These are phyloP conservation scores for Thermothelomyces thermophilus DNA, from an alignment of 2,329 filamentous ascomycete species.

Conservation along the genomic window DNA sequence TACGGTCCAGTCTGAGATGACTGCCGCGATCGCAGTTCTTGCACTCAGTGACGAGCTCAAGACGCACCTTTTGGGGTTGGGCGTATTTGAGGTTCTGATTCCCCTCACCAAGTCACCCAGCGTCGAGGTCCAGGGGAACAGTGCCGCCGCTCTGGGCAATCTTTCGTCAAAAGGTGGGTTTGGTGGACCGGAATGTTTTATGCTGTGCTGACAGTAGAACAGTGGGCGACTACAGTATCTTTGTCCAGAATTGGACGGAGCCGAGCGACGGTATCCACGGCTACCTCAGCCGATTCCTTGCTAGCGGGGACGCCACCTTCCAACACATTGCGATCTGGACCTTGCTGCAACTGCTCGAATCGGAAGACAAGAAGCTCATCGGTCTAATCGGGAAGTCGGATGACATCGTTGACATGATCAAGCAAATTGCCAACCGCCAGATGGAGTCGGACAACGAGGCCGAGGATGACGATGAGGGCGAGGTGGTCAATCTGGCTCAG, in stretches of 20 bases:
- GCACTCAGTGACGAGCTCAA: constrained; percentile 95
- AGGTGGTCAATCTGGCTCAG: constrained; percentile 86
- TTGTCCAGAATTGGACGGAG: constrained; percentile 88
- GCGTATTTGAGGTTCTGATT: constrained; percentile 94
- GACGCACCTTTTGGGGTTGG: constrained; percentile 78
- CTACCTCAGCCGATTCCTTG: constrained; percentile 86
- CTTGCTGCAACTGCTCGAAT: constrained; percentile 87
- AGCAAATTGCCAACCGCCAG: constrained; percentile 80
- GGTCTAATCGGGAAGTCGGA: constrained; percentile 82
- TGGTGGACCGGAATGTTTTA: not conserved
- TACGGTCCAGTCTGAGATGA: constrained; percentile 98
- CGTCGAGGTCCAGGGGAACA: constrained; percentile 97
- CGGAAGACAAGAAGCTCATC: constrained; percentile 84
- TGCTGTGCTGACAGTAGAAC: constrained; percentile 12
- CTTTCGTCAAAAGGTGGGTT: constrained; percentile 83
- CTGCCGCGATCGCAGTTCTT: constrained; percentile 94
- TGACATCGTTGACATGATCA: constrained; percentile 87
- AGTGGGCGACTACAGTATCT: constrained; percentile 97
- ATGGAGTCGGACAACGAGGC: constrained; percentile 82
- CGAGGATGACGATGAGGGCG: constrained; percentile 84
- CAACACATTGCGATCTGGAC: constrained; percentile 99
- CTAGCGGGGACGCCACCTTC: constrained; percentile 92
- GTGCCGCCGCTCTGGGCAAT: constrained; percentile 90
- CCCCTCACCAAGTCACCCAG: constrained; percentile 91
- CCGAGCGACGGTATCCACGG: constrained; percentile 93